Evolutionary conservation across 176 grass and related monocot genomes (phyloP), one percentile per base, ranked within the genome.

Genomic region (Avena sativa): DNA sequence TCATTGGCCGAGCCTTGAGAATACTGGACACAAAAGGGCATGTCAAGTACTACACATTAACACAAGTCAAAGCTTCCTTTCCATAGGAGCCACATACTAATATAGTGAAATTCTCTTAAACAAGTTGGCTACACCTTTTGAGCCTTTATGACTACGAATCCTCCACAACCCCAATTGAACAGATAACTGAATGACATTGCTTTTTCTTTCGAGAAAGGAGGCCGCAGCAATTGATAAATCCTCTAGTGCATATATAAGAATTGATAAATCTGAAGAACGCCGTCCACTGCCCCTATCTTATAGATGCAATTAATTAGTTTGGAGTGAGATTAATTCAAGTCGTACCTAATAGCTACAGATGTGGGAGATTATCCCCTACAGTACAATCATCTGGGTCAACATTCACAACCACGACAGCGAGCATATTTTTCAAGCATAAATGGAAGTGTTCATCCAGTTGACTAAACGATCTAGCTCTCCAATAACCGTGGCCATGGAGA

Each of bases 401-500:
- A 57, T 46, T 84, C n/a, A 70, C 4, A 75, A 20, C 67, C 23
- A 55, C 4, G 86, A 71, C 57, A 23, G 47, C 9, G 77, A 77
- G 44, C 76, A 25, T n/a, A 77, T 46, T 88, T 91, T 91, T 85
- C 63, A 78, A 77, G 73, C 44, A 44, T 25, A 64, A 64, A 0
- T 53, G 38, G 70, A 85, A 85, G 48, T 76, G 30, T 64, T 13
- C 3, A 80, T 85, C 61, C 52, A 62, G 77, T 91, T 85, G 86
- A 88, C 86, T 88, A 57, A 48, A 47, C 28, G 53, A 76, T 85
- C 49, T 71, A 48, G 52, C 34, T 13, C 70, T 90, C 74, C 74
- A 32, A 49, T 64, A 85, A 61, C 52, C 6, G n/a, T 28, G 43
- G 57, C 60, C 81, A 11, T 5, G 76, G 67, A 83, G 84, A 86